Conservation (phyloP, 2,329 filamentous ascomycete genomes). For the Hypocrella siamensis region DNA sequence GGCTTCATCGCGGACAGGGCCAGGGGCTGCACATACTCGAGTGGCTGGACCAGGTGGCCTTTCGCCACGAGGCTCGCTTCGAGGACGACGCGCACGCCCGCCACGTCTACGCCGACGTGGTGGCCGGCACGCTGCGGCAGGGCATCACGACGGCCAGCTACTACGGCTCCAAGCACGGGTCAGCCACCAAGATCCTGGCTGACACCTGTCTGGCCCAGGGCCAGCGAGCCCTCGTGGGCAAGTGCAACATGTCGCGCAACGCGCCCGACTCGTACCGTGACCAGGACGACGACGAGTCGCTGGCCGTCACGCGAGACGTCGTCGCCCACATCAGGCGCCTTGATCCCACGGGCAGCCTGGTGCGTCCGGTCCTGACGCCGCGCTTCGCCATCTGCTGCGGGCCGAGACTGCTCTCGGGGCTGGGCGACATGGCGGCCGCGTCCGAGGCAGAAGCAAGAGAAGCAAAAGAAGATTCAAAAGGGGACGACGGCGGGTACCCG, state of each 20-base stretch:
- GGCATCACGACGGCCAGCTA: slow-evolving; percentile 47
- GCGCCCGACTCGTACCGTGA: slow-evolving; percentile 39
- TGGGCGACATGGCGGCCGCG: slow-evolving; percentile 43
- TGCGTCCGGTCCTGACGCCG: slow-evolving; percentile 38
- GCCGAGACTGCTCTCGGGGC: slow-evolving; percentile 32
- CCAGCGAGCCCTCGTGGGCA: slow-evolving; percentile 45
- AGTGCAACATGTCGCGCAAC: slow-evolving; percentile 46
- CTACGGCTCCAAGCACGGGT: slow-evolving; percentile 39
- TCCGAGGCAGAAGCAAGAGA: too few species aligned
- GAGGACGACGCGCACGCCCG: slow-evolving; percentile 34
- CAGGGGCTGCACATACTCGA: slow-evolving; percentile 39
- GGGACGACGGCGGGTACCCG: slow-evolving; percentile 23
- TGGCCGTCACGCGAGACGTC: slow-evolving; percentile 31
- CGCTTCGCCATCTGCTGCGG: slow-evolving; percentile 48
- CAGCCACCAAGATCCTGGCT: slow-evolving; percentile 40
- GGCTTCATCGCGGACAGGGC: slow-evolving; percentile 30
- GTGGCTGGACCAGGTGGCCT: slow-evolving; percentile 50
- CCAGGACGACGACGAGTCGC: slow-evolving; percentile 24
- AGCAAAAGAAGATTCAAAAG: too few species aligned
- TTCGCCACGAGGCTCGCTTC: slow-evolving; percentile 48
- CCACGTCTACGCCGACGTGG: slow-evolving; percentile 32
- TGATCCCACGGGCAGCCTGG: slow-evolving; percentile 25
- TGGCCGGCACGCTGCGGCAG: slow-evolving; percentile 43
- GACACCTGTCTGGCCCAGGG: slow-evolving; percentile 34
- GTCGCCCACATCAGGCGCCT: slow-evolving; percentile 29